These are phyloP conservation scores for Leccinum pellstonianum DNA, from an alignment of 768 basidiomycete species.

Conservation along the genomic window DNA sequence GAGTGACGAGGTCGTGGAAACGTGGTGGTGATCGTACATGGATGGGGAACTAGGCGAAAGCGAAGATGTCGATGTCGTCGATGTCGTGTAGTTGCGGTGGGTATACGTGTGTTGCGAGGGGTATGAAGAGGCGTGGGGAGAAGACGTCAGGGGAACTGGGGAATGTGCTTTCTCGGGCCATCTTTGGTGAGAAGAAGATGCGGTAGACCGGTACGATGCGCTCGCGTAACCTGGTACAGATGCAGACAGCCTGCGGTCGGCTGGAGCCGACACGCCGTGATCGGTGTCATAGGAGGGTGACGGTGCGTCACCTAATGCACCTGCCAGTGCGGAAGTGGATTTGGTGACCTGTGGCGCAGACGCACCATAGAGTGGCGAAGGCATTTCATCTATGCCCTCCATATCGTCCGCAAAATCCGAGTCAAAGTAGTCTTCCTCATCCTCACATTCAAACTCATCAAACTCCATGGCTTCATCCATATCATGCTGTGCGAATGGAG, in stretches of 20 bases:
- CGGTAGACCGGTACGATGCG: constrained; percentile 20
- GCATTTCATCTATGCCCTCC: constrained; percentile 28
- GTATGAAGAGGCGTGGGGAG: constrained; percentile 14
- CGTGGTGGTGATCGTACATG: constrained; percentile 19
- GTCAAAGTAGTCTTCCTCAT: constrained; percentile 32
- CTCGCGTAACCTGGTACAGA: constrained; percentile 33
- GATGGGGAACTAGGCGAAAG: constrained; percentile 21
- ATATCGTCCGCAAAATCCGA: constrained; percentile 35
- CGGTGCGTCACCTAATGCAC: constrained; percentile 29
- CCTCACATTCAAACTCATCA: constrained; percentile 35
- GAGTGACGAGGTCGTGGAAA: constrained; percentile 25
- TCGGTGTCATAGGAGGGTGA: constrained; percentile 13
- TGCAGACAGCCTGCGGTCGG: constrained; percentile 32
- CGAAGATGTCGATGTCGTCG: constrained; percentile 8
- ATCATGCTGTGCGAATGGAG: constrained; percentile 27
- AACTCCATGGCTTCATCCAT: constrained; percentile 24
- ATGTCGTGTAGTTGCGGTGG: constrained; percentile 19
- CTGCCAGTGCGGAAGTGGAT: constrained; percentile 33
- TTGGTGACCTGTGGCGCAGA: constrained; percentile 27
- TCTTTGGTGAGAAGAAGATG: constrained; percentile 11
- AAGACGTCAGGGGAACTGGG: constrained; percentile 7
- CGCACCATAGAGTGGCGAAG: constrained; percentile 22
- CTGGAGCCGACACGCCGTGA: constrained; percentile 12
- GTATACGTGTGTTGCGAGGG: constrained; percentile 23
- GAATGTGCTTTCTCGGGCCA: constrained; percentile 19